Conservation (phyloP, 164 flowering plant genomes). For the Umbellularia californica region DNA sequence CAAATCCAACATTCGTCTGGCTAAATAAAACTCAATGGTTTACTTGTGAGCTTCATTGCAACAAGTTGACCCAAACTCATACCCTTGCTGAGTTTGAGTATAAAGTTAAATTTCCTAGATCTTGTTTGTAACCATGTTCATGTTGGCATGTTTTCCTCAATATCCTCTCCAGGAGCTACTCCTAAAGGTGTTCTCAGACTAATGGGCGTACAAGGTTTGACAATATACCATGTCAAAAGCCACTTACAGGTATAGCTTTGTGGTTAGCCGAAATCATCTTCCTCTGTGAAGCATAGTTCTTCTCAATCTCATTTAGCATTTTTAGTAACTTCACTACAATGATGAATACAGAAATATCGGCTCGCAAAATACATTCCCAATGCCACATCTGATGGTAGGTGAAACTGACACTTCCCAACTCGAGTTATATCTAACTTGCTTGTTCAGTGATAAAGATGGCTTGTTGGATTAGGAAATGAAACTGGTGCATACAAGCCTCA, state of each 20-base stretch:
- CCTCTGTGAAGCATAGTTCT: background rate
- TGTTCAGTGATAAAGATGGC: background rate
- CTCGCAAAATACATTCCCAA: constrained; percentile 94
- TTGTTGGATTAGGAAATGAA: no score
- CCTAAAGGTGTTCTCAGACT: constrained; percentile 96
- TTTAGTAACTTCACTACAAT: background rate
- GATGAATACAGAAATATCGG: constrained; percentile 75
- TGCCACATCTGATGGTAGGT: constrained; percentile 83
- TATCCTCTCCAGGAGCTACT: constrained; percentile 68
- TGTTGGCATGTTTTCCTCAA: background rate
- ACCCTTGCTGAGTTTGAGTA: background rate
- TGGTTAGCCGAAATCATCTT: background rate
- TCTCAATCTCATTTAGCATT: background rate
- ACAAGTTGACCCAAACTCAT: background rate
- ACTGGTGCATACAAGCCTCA: no score
- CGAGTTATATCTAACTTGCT: background rate
- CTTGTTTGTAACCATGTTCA: background rate
- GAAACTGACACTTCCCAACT: background rate
- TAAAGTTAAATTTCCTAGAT: background rate
- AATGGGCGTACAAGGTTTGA: constrained; percentile 91
- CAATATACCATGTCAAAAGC: constrained; percentile 97
- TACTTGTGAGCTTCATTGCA: background rate
- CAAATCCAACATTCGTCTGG: no score
- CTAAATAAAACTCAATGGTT: no score
- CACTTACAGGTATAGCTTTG: constrained; percentile 73